Percentiles rank a stretch among this genome's conserved stretches.
Conservation (phyloP, 2,329 filamentous ascomycete species). For the Talaromyces sp. region DNA sequence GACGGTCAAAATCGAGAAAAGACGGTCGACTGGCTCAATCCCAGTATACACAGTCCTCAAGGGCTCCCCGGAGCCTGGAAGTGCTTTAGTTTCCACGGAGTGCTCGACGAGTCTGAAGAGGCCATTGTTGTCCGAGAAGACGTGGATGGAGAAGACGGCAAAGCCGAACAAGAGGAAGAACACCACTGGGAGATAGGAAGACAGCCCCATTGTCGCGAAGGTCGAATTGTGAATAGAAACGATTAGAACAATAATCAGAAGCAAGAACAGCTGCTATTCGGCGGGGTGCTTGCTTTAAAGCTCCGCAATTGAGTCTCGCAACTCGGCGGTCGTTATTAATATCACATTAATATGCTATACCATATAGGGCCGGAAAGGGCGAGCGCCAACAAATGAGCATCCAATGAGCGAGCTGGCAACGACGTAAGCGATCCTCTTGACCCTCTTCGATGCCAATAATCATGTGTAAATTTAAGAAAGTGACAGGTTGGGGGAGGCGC, state of each 20-base stretch:
- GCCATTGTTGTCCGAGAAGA: conserved; percentile 29
- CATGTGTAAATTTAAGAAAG: background rate
- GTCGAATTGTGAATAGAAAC: background rate
- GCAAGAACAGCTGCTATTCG: background rate
- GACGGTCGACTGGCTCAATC: conserved; percentile 24
- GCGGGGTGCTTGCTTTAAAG: background rate
- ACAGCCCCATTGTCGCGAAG: background rate
- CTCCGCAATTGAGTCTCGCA: background rate
- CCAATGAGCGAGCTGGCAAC: background rate
- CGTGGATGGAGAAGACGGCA: conserved; percentile 29
- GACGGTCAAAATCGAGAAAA: conserved; percentile 26
- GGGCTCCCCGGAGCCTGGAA: conserved; percentile 8
- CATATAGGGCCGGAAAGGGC: background rate
- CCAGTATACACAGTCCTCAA: conserved; percentile 31
- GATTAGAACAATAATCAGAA: background rate
- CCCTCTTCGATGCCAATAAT: background rate
- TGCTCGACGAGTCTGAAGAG: conserved; percentile 19
- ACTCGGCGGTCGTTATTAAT: background rate
- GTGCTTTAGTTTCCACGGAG: conserved; percentile 20
- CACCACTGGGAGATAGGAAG: background rate
- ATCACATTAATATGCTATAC: background rate
- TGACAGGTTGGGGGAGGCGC: background rate
- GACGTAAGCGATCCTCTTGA: background rate
- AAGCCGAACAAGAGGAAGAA: conserved; percentile 26
- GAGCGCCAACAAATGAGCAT: background rate